A percentile compares a stretch with the other conserved stretches of the same genome.
Conservation (phyloP, 129 eudicot genomes). For the Heracleum sosnowskyi region DNA sequence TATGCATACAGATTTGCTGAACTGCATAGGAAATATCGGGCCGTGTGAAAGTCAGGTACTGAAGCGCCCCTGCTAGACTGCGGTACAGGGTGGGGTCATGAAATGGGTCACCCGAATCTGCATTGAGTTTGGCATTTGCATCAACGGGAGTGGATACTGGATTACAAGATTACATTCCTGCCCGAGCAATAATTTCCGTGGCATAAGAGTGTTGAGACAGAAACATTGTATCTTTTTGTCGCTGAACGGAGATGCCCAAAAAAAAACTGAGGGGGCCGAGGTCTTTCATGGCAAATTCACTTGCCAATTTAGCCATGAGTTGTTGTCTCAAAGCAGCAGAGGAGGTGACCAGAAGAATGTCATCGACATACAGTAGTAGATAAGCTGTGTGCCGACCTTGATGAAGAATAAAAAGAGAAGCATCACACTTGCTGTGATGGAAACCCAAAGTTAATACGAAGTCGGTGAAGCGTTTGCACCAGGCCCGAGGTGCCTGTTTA, state of each 20-base stretch:
- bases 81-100: neutral
- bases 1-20: neutral
- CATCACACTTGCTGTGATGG: neutral
- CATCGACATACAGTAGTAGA: neutral
- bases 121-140: neutral
- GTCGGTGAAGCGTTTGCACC: neutral
- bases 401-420: neutral
- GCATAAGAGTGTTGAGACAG: neutral
- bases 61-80: neutral
- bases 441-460: neutral
- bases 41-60: neutral
- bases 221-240: neutral
- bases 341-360: neutral
- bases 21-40: neutral
- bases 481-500: neutral
- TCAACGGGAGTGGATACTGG: neutral
- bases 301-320: neutral
- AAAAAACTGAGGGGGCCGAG: neutral
- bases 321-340: neutral
- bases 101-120: neutral
- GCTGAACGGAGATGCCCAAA: neutral
- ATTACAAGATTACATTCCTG: neutral
- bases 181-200: neutral
- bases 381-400: neutral
- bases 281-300: neutral